These are phyloP conservation scores for Verticillium klebahnii DNA, from an alignment of 2,329 filamentous ascomycete species.

Conservation along the genomic window DNA sequence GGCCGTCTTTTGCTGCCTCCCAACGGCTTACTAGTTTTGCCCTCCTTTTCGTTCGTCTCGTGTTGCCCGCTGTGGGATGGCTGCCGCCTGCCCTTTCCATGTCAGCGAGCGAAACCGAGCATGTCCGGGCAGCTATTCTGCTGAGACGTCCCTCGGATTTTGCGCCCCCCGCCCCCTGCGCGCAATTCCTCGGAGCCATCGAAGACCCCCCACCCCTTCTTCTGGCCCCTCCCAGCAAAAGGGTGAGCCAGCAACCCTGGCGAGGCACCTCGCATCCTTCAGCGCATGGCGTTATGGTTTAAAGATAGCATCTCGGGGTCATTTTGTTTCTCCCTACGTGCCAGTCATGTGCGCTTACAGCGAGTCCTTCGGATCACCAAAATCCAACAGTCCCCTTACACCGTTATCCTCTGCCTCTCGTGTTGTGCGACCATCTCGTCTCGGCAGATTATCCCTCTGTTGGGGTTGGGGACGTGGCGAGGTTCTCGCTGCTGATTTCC, in stretches of 20 bases:
- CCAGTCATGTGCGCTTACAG: not conserved
- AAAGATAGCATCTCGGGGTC: not conserved
- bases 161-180: not conserved
- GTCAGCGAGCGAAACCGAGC: not conserved
- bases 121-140: not conserved
- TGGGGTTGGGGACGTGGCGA: not conserved
- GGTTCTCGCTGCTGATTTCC: not conserved
- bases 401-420: not conserved
- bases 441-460: not conserved
- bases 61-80: not conserved
- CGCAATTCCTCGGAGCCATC: not conserved
- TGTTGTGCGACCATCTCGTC: not conserved
- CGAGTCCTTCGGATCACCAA: not conserved
- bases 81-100: not conserved
- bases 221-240: not conserved
- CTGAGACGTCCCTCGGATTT: not conserved
- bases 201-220: not conserved
- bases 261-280: not conserved
- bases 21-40: not conserved
- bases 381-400: not conserved
- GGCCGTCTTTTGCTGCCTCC: not conserved
- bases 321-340: not conserved
- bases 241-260: not conserved
- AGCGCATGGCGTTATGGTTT: not conserved
- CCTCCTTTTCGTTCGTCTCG: not conserved